These are phyloP conservation scores for Gossypium trilobum DNA, from an alignment of 441 rosid species.

Conservation along the genomic window DNA sequence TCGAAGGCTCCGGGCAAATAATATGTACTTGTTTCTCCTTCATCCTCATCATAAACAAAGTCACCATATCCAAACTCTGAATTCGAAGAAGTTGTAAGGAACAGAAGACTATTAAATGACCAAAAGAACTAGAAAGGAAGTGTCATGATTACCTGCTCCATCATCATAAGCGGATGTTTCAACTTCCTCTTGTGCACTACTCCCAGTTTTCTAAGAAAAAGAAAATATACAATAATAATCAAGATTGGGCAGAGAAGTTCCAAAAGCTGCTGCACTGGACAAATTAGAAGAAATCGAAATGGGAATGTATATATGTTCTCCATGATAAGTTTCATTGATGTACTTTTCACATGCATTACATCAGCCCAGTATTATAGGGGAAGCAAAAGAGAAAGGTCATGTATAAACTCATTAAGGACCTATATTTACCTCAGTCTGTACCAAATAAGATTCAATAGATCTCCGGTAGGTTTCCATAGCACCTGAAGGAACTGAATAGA, in stretches of 20 bases:
- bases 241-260: slow-evolving; percentile 3
- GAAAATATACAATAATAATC: slow-evolving; percentile 8
- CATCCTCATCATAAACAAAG: slow-evolving; percentile 67
- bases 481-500: slow-evolving; percentile 79
- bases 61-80: slow-evolving; percentile 55
- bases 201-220: slow-evolving; percentile 56
- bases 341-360: not conserved
- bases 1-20: slow-evolving; percentile 63
- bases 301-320: not conserved
- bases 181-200: slow-evolving; percentile 75
- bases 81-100: slow-evolving; percentile 26
- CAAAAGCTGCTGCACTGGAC: not conserved
- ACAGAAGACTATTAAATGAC: slow-evolving; percentile 18
- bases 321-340: not conserved
- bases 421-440: slow-evolving; percentile 54
- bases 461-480: slow-evolving; percentile 72
- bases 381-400: slow-evolving; percentile 5
- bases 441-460: slow-evolving; percentile 71
- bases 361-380: slow-evolving; percentile 1
- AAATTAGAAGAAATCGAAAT: not conserved
- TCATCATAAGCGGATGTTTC: slow-evolving; percentile 67
- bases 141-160: slow-evolving; percentile 50
- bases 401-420: slow-evolving; percentile 12
- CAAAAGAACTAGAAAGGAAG: slow-evolving; percentile 12
- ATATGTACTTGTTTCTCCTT: slow-evolving; percentile 71